phyloP scores from a whole-genome alignment of 352 stramenopile species.

The Pythium dissimile region DNA sequence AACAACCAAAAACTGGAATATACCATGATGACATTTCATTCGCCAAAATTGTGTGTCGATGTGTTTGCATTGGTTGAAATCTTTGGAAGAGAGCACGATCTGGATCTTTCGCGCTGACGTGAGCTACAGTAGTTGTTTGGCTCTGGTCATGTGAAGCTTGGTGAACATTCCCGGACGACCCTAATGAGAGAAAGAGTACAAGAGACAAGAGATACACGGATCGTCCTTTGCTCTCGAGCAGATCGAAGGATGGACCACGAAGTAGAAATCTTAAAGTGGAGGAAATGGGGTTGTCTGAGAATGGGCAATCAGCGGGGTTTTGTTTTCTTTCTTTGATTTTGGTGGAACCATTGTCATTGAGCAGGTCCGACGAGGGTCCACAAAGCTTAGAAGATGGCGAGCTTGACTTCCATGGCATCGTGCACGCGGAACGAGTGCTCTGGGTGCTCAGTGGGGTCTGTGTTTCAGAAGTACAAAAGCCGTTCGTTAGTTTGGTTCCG shows the following conservation, averaged over 20 bases:
- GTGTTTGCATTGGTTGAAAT: neutral
- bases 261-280: too few species aligned
- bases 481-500: neutral
- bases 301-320: too few species aligned
- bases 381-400: slow-evolving; percentile 82
- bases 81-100: neutral
- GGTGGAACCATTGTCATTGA: too few species aligned
- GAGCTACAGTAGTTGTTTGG: too few species aligned
- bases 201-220: neutral
- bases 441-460: slow-evolving; percentile 77
- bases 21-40: neutral
- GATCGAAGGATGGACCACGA: slow-evolving; percentile 2
- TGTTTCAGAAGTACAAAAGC: neutral
- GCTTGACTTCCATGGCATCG: slow-evolving; percentile 88
- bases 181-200: too few species aligned
- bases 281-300: too few species aligned
- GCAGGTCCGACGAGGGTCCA: too few species aligned
- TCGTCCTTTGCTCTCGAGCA: neutral
- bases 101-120: slow-evolving; percentile 23
- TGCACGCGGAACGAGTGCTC: slow-evolving; percentile 82
- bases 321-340: too few species aligned
- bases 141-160: too few species aligned
- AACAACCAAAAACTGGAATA: too few species aligned
- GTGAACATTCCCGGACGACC: too few species aligned
- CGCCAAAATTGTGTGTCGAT: neutral